Evolutionary conservation across 306 rosid species (phyloP), one percentile per base, ranked within the genome.

Genomic region (Prunus dulcis): DNA sequence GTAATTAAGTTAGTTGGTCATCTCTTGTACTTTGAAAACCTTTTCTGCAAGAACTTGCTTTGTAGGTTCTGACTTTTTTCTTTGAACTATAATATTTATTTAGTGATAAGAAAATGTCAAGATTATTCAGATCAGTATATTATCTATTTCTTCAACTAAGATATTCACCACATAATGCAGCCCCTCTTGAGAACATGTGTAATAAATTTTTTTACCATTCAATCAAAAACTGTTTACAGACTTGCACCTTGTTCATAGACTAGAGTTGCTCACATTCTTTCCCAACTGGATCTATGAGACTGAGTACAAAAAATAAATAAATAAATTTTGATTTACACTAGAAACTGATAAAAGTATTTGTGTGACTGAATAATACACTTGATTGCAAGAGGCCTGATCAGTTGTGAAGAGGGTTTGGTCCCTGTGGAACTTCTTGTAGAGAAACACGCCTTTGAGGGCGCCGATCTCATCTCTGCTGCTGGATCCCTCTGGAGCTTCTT

Each of bases 341-440:
- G n/a, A 78, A 62, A 78, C 89, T 80, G 82, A 83, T 83, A 87
- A 83, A 84, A 25, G 6, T 25, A 87, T 27, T 74, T 70, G 80
- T 75, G 71, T 78, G 74, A 76, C 77, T 75, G 55, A 84, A 74
- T 55, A 75, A 70, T 22, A 68, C 28, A 67, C 6, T 46, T 50
- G 78, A 28, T 77, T 60, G 73, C 80, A 53, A 73, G 79, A 76
- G 38, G 67, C 75, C 78, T 75, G 79, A 81, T 92, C 89, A 90
- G 77, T 92, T 90, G 84, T 92, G 97, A 79, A 92, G 97, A 20
- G 93, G 93, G 87, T 92, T 90, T 71, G 97, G 97, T 67, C 97
- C 97, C 38, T 85, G 86, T 1, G 97, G 97, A 81, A 88, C 91
- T 56, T 46, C 82, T 76, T 92, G 79, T n/a, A 84, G 84, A 69